phyloP scores from a whole-genome alignment of 352 stramenopile genomes.

The Pythium grandisporangium region DNA sequence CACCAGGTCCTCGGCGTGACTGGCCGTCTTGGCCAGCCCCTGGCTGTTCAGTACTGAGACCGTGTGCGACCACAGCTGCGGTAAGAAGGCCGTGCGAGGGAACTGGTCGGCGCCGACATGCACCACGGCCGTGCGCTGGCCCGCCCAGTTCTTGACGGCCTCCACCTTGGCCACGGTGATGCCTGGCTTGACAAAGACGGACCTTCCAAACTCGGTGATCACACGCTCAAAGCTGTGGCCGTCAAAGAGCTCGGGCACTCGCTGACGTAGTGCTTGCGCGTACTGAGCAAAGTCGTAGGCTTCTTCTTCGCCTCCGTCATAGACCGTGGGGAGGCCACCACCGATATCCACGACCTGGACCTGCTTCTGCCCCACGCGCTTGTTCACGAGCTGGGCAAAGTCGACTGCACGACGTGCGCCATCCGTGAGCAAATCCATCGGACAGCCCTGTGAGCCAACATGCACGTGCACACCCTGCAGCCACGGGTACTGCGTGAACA shows the following conservation, averaged over 20 bases:
- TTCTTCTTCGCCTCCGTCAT: slow-evolving; percentile 54
- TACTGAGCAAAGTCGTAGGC: slow-evolving; percentile 83
- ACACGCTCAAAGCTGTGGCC: slow-evolving; percentile 64
- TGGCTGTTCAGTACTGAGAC: slow-evolving; percentile 57
- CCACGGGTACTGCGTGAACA: slow-evolving; percentile 70
- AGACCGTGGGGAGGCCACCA: slow-evolving; percentile 86
- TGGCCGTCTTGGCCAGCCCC: slow-evolving; percentile 33
- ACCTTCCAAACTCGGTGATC: slow-evolving; percentile 90
- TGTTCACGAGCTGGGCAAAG: slow-evolving; percentile 77
- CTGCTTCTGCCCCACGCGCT: slow-evolving; percentile 36
- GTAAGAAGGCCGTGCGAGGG: slow-evolving; percentile 80
- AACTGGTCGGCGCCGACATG: slow-evolving; percentile 90
- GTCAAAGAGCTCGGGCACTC: slow-evolving; percentile 81
- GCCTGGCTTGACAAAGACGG: slow-evolving; percentile 81
- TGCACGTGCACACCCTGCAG: slow-evolving; percentile 87
- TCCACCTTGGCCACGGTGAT: slow-evolving; percentile 85
- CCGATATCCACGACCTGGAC: slow-evolving; percentile 86
- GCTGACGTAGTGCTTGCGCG: slow-evolving; percentile 39
- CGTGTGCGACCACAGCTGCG: slow-evolving; percentile 74
- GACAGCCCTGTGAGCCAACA: slow-evolving; percentile 82
- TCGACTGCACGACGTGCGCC: slow-evolving; percentile 64
- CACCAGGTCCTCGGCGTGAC: slow-evolving; percentile 26
- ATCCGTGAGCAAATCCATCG: slow-evolving; percentile 71
- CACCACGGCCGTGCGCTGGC: slow-evolving; percentile 71
- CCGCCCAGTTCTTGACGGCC: slow-evolving; percentile 79